Percentiles rank a stretch among this genome's conserved stretches.
These are phyloP conservation scores for Chenopodium album DNA, from an alignment of 148 eudicot species.

Conservation along the genomic window DNA sequence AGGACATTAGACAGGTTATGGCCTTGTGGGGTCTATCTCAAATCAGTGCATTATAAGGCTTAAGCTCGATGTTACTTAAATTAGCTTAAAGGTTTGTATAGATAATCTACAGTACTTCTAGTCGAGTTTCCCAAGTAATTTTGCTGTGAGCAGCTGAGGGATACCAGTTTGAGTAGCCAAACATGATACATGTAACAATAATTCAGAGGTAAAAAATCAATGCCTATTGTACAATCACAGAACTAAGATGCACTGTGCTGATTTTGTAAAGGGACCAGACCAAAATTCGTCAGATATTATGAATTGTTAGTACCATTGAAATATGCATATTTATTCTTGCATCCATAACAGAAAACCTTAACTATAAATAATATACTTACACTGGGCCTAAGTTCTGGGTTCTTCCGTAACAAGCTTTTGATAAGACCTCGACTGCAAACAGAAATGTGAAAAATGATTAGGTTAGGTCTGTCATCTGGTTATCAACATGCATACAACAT, in stretches of 20 bases:
- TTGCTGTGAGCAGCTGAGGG: neutral
- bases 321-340: neutral
- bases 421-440: slow-evolving; percentile 83
- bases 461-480: slow-evolving; percentile 7
- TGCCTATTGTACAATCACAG: neutral
- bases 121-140: neutral
- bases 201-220: neutral
- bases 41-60: neutral
- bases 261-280: neutral
- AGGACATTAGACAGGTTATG: neutral
- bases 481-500: neutral
- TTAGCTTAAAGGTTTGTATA: neutral
- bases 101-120: neutral
- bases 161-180: neutral
- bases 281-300: neutral
- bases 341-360: neutral
- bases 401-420: slow-evolving; percentile 93
- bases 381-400: slow-evolving; percentile 89
- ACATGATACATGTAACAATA: neutral
- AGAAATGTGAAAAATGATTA: slow-evolving; percentile 19
- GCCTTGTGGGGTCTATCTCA: neutral
- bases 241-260: neutral
- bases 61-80: neutral
- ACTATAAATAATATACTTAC: slow-evolving; percentile 37
- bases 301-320: neutral